Evolutionary conservation across 2,329 filamentous ascomycete genomes (phyloP), one percentile per base, ranked within the genome.

Genomic region (Aquanectria penicillioides): DNA sequence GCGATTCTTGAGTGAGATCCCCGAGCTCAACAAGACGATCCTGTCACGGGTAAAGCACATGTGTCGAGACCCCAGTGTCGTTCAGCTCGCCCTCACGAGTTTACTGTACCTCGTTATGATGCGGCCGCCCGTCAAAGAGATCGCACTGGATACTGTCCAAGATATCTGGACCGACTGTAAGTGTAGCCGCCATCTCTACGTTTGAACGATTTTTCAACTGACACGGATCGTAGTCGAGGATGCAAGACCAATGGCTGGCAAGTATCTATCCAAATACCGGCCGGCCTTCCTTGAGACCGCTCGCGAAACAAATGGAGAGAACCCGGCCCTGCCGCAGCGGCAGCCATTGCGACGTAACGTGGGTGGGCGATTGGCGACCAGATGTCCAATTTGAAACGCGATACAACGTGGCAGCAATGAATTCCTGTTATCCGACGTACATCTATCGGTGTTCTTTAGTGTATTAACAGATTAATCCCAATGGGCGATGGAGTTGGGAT

Each of bases 1-100:
- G 23, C 87, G 95, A 29, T 97, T 98, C 72, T 79, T 99, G 38
- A 94, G 93, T 46, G 95, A 99, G 75, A 89, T 99, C 28, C 95
- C 95, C 0, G 89, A 91, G 36, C 81, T 99, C 28, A 92, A 88
- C 60, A 75, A 80, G 28, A 82, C 85, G 10, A 87, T 98, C 61
- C 82, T 98, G 2, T 83, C 88, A 41, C 86, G 91, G 46, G 87
- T 98, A 29, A 88, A 88, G 75, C 77, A 79, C 28, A 80, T 90
- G 67, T 91, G 88, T 69, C 81, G 85, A 41, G 87, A 91, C 71
- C 88, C 88, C 6, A 85, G 85, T 41, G 84, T 89, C 63, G 84
- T 89, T 18, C 83, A 83, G 59, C 77, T 90, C 40, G 86, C 87
- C 9, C 74, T 90, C 60, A 89, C 85, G 13, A 90, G 86, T 70